Evolutionary conservation across 176 grass and related monocot species (phyloP).

Genomic region (Saccharum spontaneum): DNA sequence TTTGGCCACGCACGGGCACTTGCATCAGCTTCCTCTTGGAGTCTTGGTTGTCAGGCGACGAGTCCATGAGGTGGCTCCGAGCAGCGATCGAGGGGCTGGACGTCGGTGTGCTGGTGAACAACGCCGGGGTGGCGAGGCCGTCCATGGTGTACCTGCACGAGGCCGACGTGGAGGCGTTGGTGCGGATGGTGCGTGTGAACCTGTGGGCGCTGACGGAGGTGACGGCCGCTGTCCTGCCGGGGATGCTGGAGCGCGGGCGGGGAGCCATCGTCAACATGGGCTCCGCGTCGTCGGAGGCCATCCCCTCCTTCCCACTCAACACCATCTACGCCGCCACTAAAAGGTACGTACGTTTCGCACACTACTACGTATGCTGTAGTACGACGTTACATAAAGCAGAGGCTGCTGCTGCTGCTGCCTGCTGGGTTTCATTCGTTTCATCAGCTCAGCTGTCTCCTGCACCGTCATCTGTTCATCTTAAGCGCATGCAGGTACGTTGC

Average conservation of each 20-base stretch:
- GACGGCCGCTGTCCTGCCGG: slow-evolving; percentile 42
- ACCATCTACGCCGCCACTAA: slow-evolving; percentile 32
- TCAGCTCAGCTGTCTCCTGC: not conserved
- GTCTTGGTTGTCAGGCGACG: not conserved
- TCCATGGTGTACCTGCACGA: slow-evolving; percentile 37
- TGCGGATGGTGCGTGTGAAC: slow-evolving; percentile 40
- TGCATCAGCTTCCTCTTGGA: no score
- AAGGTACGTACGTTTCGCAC: not conserved
- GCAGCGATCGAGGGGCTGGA: slow-evolving; percentile 29
- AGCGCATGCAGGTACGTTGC: not conserved
- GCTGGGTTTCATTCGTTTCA: no score
- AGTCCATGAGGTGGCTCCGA: not conserved
- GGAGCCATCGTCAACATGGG: slow-evolving; percentile 57
- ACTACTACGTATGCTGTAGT: not conserved
- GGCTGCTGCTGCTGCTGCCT: no score
- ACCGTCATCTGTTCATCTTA: not conserved
- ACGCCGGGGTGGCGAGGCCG: slow-evolving; percentile 42
- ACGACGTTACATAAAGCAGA: no score
- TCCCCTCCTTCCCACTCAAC: slow-evolving; percentile 50
- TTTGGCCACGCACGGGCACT: no score
- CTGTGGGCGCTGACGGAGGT: slow-evolving; percentile 41
- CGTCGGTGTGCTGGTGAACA: slow-evolving; percentile 64
- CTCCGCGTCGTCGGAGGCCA: slow-evolving; percentile 23
- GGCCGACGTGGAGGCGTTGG: slow-evolving; percentile 36
- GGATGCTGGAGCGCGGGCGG: slow-evolving; percentile 42